Evolutionary conservation across 768 basidiomycete genomes (phyloP).

Genomic region (Suillus subaureus): DNA sequence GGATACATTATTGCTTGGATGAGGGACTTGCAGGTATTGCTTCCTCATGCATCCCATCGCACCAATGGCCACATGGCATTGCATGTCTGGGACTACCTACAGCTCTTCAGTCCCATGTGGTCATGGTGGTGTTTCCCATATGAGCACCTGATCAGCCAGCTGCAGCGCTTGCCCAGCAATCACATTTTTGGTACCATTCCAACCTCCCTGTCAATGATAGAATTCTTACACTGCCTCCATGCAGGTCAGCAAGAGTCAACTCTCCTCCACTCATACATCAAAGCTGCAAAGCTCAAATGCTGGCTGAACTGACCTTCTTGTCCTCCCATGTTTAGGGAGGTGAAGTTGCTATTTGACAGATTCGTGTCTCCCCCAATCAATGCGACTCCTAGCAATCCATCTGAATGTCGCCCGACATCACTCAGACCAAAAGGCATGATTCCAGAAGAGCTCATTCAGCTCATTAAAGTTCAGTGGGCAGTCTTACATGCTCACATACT

Average conservation of each 20-base stretch:
- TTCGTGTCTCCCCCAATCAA: not conserved
- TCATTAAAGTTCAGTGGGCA: not conserved
- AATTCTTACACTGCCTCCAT: not conserved
- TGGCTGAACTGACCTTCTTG: constrained; percentile 24
- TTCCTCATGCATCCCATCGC: constrained; percentile 14
- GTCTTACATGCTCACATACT: constrained; percentile 8
- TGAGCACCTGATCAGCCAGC: constrained; percentile 23
- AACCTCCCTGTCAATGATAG: not conserved
- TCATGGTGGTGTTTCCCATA: constrained; percentile 34
- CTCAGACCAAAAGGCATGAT: not conserved
- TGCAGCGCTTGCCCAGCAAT: constrained; percentile 26
- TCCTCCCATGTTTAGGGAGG: constrained; percentile 16
- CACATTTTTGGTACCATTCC: constrained; percentile 40
- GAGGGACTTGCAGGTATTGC: constrained; percentile 17
- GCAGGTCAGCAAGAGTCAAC: constrained; percentile 15
- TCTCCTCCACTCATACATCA: constrained; percentile 19
- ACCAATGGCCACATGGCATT: constrained; percentile 37
- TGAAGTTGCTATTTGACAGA: constrained; percentile 23
- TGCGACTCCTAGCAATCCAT: not conserved
- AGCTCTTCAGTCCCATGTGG: constrained; percentile 39
- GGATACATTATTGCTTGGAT: constrained; percentile 22
- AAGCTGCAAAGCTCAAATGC: constrained; percentile 14
- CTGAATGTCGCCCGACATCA: no score
- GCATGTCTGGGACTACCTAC: constrained; percentile 35
- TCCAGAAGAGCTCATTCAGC: constrained; percentile 1